Conservation (phyloP, 2,329 filamentous ascomycete species). For the Seiridium cupressi region DNA sequence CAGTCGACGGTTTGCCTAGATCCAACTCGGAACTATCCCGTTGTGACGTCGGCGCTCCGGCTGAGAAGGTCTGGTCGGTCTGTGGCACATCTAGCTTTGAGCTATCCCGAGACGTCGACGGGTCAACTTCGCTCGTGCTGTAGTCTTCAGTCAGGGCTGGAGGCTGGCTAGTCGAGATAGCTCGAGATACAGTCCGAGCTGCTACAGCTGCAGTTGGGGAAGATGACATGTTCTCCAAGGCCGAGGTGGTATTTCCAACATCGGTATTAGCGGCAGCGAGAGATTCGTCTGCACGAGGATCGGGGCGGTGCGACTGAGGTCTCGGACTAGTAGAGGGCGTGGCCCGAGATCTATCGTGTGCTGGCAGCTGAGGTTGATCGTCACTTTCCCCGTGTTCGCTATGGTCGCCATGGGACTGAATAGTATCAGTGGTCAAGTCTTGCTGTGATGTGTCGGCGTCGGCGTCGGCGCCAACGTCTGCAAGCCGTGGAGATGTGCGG, state of each 20-base stretch:
- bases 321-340: not conserved
- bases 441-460: too few relatives aligned
- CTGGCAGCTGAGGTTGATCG: not conserved
- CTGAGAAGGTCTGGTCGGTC: slow-evolving; percentile 25
- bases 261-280: slow-evolving; percentile 13
- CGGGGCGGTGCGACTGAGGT: slow-evolving; percentile 1
- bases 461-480: not conserved
- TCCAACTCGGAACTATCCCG: slow-evolving; percentile 31
- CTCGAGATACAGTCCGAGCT: slow-evolving; percentile 45
- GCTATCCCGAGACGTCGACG: slow-evolving; percentile 20
- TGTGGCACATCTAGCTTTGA: slow-evolving; percentile 27
- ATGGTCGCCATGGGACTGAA: too few relatives aligned
- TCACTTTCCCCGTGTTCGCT: too few relatives aligned
- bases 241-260: slow-evolving; percentile 42
- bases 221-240: slow-evolving; percentile 52
- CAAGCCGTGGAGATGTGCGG: not conserved
- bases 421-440: too few relatives aligned
- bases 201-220: slow-evolving; percentile 56
- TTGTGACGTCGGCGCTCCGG: slow-evolving; percentile 24
- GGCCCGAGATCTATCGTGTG: not conserved
- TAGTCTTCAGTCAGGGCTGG: slow-evolving; percentile 12
- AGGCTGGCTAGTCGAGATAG: slow-evolving; percentile 41
- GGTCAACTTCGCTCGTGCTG: slow-evolving; percentile 12
- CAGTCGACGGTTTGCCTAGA: slow-evolving; percentile 28
- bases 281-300: slow-evolving; percentile 8